phyloP scores from a whole-genome alignment of 106 monocot genomes.

The Apostasia shenzhenica region DNA sequence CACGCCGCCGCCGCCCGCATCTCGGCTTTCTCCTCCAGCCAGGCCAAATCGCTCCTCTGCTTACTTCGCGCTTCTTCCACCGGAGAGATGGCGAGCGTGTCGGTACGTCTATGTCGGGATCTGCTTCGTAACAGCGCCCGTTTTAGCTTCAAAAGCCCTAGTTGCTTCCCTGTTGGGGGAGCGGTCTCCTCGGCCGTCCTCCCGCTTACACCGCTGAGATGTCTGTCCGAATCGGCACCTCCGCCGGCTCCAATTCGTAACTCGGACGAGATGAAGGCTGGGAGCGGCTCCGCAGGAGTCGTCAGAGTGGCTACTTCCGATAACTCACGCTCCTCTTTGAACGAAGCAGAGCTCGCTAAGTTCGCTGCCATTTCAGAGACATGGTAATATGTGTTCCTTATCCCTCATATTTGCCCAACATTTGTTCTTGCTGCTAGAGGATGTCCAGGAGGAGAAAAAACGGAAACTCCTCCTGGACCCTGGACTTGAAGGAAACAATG shows the following conservation, averaged over 20 bases:
- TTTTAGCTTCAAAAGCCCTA: background rate
- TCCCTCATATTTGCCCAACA: background rate
- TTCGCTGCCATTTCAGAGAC: constrained; percentile 89
- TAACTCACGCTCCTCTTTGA: constrained; percentile 42
- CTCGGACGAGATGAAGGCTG: background rate
- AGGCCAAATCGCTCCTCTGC: background rate
- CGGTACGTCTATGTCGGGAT: constrained; percentile 5
- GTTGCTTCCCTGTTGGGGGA: background rate
- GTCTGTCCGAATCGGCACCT: constrained; percentile 2
- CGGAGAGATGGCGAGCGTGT: constrained; percentile 6
- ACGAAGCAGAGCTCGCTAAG: constrained; percentile 66
- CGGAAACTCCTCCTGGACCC: too few species aligned
- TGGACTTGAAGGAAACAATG: too few species aligned
- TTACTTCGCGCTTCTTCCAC: background rate
- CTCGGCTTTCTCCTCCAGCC: too few species aligned
- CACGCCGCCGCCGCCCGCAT: too few species aligned
- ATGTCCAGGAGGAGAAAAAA: too few species aligned
- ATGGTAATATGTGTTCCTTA: constrained; percentile 28
- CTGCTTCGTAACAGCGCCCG: background rate
- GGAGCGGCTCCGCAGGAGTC: background rate
- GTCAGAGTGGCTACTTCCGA: background rate
- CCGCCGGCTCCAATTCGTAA: background rate
- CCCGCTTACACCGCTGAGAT: constrained; percentile 1
- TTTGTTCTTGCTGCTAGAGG: background rate
- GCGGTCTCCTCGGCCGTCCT: background rate